phyloP scores from a whole-genome alignment of 768 basidiomycete genomes.

The Grammothele lineata region DNA sequence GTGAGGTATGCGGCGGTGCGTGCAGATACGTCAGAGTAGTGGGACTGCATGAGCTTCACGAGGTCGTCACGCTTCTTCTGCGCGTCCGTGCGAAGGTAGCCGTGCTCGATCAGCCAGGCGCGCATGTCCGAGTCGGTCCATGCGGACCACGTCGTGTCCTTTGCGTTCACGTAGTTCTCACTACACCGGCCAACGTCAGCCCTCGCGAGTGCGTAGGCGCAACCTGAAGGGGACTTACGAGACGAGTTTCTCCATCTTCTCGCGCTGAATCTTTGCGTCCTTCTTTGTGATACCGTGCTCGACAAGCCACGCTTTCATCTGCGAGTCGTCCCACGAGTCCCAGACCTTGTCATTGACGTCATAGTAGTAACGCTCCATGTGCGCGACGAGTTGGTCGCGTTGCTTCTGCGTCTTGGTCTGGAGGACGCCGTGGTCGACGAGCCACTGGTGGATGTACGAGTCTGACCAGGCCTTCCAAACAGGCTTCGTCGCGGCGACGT shows the following conservation, averaged over 20 bases:
- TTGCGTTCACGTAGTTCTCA: slow-evolving; percentile 62
- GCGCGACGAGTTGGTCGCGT: slow-evolving; percentile 52
- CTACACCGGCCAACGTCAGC: too few species aligned
- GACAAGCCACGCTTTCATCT: slow-evolving; percentile 78
- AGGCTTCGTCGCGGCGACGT: slow-evolving; percentile 56
- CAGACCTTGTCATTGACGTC: slow-evolving; percentile 19
- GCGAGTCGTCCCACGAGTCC: slow-evolving; percentile 73
- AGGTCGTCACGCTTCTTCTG: slow-evolving; percentile 71
- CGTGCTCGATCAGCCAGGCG: slow-evolving; percentile 70
- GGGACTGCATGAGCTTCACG: slow-evolving; percentile 64
- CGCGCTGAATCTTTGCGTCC: slow-evolving; percentile 58
- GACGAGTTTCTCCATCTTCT: slow-evolving; percentile 76
- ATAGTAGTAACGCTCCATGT: slow-evolving; percentile 83
- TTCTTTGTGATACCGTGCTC: slow-evolving; percentile 68
- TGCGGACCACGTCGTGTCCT: slow-evolving; percentile 56
- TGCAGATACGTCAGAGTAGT: slow-evolving; percentile 38
- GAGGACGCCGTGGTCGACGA: slow-evolving; percentile 71
- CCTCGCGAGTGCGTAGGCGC: too few species aligned
- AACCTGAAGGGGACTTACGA: too few species aligned
- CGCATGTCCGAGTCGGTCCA: slow-evolving; percentile 77
- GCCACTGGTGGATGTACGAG: slow-evolving; percentile 82
- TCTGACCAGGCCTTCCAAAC: slow-evolving; percentile 87
- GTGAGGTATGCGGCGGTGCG: slow-evolving; percentile 64
- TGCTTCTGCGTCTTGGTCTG: slow-evolving; percentile 56
- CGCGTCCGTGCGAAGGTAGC: slow-evolving; percentile 55